Conservation (phyloP, 371 early-diverging fungal species). For the Synchytrium microbalum region DNA sequence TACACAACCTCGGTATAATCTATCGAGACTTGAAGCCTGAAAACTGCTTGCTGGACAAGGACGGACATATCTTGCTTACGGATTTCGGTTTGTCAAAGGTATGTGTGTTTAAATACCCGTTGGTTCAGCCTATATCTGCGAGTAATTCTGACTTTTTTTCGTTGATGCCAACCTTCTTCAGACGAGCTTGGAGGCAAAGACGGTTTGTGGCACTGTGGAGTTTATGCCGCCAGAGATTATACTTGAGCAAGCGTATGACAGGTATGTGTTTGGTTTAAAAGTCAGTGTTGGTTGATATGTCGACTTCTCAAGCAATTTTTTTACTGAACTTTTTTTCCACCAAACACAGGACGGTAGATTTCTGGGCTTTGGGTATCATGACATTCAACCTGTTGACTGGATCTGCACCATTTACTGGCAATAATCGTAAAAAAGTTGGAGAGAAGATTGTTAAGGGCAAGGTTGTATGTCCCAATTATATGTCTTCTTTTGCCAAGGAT, state of each 20-base stretch:
- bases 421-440: constrained; percentile 92
- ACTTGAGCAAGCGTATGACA: constrained; percentile 81
- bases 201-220: constrained; percentile 98
- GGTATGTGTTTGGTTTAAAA: no score
- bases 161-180: no score
- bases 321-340: no score
- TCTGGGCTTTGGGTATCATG: constrained; percentile 99
- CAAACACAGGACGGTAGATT: no score
- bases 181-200: constrained; percentile 68
- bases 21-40: constrained; percentile 98
- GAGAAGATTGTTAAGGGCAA: constrained; percentile 89
- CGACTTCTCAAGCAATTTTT: no score
- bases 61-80: constrained; percentile 98
- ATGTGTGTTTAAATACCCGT: no score
- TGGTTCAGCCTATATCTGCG: no score
- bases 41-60: constrained; percentile 85
- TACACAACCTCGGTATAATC: constrained; percentile 88
- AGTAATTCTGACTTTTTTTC: no score
- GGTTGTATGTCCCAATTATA: constrained; percentile 80
- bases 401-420: constrained; percentile 86
- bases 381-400: constrained; percentile 96
- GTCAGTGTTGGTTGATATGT: no score
- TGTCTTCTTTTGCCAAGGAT: constrained; percentile 20
- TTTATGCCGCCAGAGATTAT: constrained; percentile 99
- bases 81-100: constrained; percentile 99